Conservation (phyloP, 768 basidiomycete species). For the Cystobasidium ongulense region DNA sequence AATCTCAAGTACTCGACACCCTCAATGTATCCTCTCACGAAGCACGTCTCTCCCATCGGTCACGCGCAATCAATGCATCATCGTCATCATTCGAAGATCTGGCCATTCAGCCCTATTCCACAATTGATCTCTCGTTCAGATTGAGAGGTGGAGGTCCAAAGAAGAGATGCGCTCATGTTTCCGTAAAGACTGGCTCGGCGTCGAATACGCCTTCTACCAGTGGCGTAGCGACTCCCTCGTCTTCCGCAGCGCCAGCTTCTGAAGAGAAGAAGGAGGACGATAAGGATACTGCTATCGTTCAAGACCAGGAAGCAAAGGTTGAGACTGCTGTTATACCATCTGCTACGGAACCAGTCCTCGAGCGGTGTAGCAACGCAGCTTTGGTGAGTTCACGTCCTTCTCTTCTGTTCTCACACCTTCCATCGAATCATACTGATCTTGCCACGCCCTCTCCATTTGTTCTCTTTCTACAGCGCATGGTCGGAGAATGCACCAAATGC, state of each 20-base stretch:
- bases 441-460: neutral
- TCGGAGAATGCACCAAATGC: slow-evolving; percentile 25
- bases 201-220: neutral
- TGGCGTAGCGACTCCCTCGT: neutral
- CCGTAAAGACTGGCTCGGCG: slow-evolving; percentile 12
- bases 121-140: slow-evolving; percentile 17
- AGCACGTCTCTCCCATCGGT: slow-evolving; percentile 6
- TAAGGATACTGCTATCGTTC: neutral
- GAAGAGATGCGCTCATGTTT: slow-evolving; percentile 30
- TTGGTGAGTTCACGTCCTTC: neutral
- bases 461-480: slow-evolving; percentile 6
- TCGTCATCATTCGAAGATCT: neutral
- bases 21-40: neutral
- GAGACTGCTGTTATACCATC: neutral
- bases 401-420: neutral
- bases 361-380: slow-evolving; percentile 19
- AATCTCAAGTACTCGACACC: neutral
- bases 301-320: neutral
- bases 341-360: slow-evolving; percentile 12
- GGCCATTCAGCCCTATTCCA: slow-evolving; percentile 3
- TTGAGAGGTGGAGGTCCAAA: slow-evolving; percentile 28
- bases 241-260: neutral
- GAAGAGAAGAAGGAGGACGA: neutral
- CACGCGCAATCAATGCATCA: slow-evolving; percentile 1
- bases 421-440: neutral